phyloP scores from a whole-genome alignment of 495 filamentous ascomycete genomes.

The Penicillium macrosclerotiorum region DNA sequence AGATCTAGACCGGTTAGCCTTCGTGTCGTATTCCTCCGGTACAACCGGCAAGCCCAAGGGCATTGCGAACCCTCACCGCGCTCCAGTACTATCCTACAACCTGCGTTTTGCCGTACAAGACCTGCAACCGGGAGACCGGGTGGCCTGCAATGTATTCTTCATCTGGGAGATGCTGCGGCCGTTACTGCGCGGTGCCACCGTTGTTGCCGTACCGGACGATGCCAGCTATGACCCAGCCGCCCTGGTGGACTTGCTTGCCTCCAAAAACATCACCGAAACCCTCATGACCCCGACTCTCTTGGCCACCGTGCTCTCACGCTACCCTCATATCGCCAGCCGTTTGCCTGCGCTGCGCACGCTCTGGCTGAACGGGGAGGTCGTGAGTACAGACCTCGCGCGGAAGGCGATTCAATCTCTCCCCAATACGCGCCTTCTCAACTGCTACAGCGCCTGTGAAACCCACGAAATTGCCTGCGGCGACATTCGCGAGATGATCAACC shows the following conservation, averaged over 20 bases:
- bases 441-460: slow-evolving; percentile 70
- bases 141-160: slow-evolving; percentile 74
- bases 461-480: slow-evolving; percentile 72
- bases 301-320: slow-evolving; percentile 59
- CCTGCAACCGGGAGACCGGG: slow-evolving; percentile 60
- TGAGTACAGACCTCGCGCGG: slow-evolving; percentile 63
- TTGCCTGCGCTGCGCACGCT: slow-evolving; percentile 59
- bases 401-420: slow-evolving; percentile 60
- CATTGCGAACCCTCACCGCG: slow-evolving; percentile 65
- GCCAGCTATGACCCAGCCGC: slow-evolving; percentile 65
- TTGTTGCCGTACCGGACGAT: slow-evolving; percentile 64
- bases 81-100: slow-evolving; percentile 63
- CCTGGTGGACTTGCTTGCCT: slow-evolving; percentile 60
- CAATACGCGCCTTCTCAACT: slow-evolving; percentile 62
- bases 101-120: slow-evolving; percentile 61
- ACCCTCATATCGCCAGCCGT: slow-evolving; percentile 53
- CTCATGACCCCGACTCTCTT: slow-evolving; percentile 73
- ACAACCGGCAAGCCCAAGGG: slow-evolving; percentile 70
- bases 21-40: slow-evolving; percentile 65
- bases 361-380: slow-evolving; percentile 72
- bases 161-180: slow-evolving; percentile 73
- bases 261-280: slow-evolving; percentile 61
- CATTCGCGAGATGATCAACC: slow-evolving; percentile 58
- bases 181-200: slow-evolving; percentile 65
- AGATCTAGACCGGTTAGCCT: slow-evolving; percentile 63